These are phyloP conservation scores for Paracorniculantispora psalliotae DNA, from an alignment of 2,329 filamentous ascomycete genomes.

Conservation along the genomic window DNA sequence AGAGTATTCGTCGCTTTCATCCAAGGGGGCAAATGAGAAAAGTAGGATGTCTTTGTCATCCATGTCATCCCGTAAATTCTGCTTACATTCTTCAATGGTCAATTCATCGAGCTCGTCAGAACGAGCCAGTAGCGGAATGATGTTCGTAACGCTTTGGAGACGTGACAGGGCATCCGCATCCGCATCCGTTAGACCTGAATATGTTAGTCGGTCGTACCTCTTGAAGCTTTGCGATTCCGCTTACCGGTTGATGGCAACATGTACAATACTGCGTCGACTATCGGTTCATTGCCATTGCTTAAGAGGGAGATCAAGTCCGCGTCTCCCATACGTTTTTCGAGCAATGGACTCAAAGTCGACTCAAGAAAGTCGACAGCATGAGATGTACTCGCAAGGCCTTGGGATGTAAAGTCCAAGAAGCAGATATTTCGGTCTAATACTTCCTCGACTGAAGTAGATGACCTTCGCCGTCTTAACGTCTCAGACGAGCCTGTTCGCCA, in stretches of 20 bases:
- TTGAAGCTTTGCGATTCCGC: slow-evolving; percentile 20
- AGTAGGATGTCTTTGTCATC: slow-evolving; percentile 52
- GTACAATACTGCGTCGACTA: slow-evolving; percentile 83
- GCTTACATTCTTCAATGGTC: slow-evolving; percentile 56
- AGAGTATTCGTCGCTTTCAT: slow-evolving; percentile 23
- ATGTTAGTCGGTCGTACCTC: neutral
- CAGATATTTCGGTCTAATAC: slow-evolving; percentile 88
- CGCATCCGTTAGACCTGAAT: slow-evolving; percentile 25
- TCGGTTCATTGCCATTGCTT: slow-evolving; percentile 73
- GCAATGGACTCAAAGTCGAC: slow-evolving; percentile 26
- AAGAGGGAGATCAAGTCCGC: slow-evolving; percentile 71
- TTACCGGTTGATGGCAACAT: slow-evolving; percentile 65
- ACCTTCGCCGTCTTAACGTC: slow-evolving; percentile 58
- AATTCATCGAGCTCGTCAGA: slow-evolving; percentile 62
- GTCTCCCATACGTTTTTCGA: slow-evolving; percentile 57
- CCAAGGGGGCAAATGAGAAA: slow-evolving; percentile 57
- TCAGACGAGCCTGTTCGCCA: slow-evolving; percentile 78
- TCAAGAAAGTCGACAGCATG: slow-evolving; percentile 68
- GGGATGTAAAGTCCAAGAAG: slow-evolving; percentile 62
- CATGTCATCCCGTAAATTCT: slow-evolving; percentile 52
- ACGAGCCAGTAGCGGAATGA: slow-evolving; percentile 77
- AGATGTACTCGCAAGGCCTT: slow-evolving; percentile 41
- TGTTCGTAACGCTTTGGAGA: slow-evolving; percentile 70
- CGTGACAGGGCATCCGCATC: slow-evolving; percentile 70
- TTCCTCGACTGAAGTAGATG: slow-evolving; percentile 54